These are phyloP conservation scores for Eremomyces bilateralis DNA, from an alignment of 495 filamentous ascomycete species.

Conservation along the genomic window DNA sequence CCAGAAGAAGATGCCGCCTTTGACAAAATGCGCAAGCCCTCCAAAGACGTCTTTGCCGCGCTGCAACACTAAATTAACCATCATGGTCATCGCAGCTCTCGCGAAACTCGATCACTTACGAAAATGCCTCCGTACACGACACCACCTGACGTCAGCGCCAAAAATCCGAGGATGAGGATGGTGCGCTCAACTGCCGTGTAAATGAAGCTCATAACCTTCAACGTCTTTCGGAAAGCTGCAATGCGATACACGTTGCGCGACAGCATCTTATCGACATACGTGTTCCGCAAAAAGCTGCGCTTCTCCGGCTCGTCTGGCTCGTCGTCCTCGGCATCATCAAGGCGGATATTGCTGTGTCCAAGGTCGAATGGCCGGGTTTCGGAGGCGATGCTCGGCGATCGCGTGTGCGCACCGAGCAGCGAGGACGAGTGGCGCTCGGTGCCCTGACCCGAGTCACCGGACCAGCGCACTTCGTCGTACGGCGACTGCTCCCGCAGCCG, in stretches of 20 bases:
- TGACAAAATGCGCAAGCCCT: constrained; percentile 83
- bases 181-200: constrained; percentile 40
- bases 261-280: constrained; percentile 26
- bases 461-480: constrained; percentile 38
- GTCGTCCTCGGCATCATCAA: constrained; percentile 18
- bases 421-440: constrained; percentile 53
- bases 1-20: constrained; percentile 95
- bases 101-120: constrained; percentile 22
- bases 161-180: constrained; percentile 42
- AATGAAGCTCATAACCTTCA: constrained; percentile 31
- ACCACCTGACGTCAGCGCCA: constrained; percentile 37
- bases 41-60: constrained; percentile 47
- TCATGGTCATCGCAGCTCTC: neutral
- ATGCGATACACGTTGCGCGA: constrained; percentile 26
- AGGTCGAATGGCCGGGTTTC: no score
- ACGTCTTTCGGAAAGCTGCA: constrained; percentile 32
- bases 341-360: constrained; percentile 27
- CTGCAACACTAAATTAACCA: constrained; percentile 14
- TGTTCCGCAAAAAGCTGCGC: constrained; percentile 25
- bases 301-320: constrained; percentile 20
- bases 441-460: constrained; percentile 75
- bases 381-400: constrained; percentile 31
- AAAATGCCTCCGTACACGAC: constrained; percentile 52
- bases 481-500: constrained; percentile 25
- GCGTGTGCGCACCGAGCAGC: constrained; percentile 34